Conservation (phyloP, 1,284 basidiomycete species). For the Leccinum angustisporum region DNA sequence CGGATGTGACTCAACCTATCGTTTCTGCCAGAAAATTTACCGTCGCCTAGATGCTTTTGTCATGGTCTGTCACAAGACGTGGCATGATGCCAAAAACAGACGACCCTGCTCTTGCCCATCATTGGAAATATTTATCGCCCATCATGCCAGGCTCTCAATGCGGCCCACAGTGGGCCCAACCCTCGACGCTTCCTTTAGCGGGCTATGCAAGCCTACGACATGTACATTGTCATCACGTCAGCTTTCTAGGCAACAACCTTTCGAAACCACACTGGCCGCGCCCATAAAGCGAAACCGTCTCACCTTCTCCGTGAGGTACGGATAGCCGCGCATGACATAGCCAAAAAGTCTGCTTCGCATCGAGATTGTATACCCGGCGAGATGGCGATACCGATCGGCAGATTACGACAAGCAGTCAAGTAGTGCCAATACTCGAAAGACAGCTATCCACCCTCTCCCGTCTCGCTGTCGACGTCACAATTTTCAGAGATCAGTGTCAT, state of each 20-base stretch:
- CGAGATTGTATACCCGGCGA: neutral
- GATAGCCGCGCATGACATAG: constrained; percentile 5
- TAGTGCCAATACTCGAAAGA: neutral
- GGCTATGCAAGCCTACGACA: neutral
- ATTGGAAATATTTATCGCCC: neutral
- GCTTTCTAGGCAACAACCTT: neutral
- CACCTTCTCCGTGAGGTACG: constrained; percentile 1
- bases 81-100: constrained; percentile 1
- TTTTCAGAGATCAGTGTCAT: neutral
- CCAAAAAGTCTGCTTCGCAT: constrained; percentile 8
- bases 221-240: constrained; percentile 10
- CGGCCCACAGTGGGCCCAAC: constrained; percentile 1
- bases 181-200: neutral
- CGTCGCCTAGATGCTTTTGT: neutral
- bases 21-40: neutral
- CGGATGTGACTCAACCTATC: neutral
- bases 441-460: neutral
- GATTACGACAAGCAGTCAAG: constrained; percentile 5
- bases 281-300: constrained; percentile 6
- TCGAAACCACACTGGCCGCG: constrained; percentile 1
- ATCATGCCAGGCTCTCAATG: neutral
- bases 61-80: neutral
- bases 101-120: constrained; percentile 1
- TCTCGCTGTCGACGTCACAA: neutral
- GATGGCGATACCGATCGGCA: constrained; percentile 1